Conservation (phyloP, 495 filamentous ascomycete genomes). For the Rostrohypoxylon terebratum region DNA sequence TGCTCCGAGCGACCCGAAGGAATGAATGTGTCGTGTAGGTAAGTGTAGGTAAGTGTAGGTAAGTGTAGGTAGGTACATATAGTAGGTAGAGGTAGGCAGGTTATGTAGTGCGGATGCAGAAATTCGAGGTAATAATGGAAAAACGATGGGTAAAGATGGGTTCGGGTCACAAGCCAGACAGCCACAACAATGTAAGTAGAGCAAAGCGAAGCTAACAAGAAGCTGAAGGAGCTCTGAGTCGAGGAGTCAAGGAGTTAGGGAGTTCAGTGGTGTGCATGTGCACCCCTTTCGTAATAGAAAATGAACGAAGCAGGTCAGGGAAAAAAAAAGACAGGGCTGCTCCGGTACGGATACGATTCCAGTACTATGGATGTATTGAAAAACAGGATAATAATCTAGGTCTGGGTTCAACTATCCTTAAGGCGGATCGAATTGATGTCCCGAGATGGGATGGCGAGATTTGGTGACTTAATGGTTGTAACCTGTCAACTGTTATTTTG, state of each 20-base stretch:
- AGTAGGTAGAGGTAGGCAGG: too few relatives aligned
- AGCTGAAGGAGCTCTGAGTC: background rate
- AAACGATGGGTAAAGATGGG: background rate
- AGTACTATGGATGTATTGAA: background rate
- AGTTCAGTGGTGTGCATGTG: background rate
- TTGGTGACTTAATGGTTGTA: slow-evolving; percentile 26
- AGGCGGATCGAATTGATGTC: background rate
- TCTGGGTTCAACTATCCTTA: background rate
- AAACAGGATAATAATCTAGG: background rate
- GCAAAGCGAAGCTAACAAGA: background rate
- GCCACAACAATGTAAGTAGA: background rate
- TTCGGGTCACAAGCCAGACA: slow-evolving; percentile 4
- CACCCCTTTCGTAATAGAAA: background rate
- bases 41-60: too few relatives aligned
- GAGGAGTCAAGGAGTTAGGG: background rate
- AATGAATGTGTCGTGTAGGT: too few relatives aligned
- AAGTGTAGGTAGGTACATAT: background rate
- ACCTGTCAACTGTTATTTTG: background rate
- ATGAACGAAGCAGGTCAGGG: background rate
- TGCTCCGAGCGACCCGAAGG: slow-evolving; percentile 45
- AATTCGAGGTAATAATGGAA: slow-evolving; percentile 9
- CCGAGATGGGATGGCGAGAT: slow-evolving; percentile 2
- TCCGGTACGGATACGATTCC: slow-evolving; percentile 1
- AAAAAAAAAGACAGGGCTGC: background rate
- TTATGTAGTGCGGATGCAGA: slow-evolving; percentile 15